phyloP scores from a whole-genome alignment of 441 rosid species.

The Cnidoscolus chayamansa region DNA sequence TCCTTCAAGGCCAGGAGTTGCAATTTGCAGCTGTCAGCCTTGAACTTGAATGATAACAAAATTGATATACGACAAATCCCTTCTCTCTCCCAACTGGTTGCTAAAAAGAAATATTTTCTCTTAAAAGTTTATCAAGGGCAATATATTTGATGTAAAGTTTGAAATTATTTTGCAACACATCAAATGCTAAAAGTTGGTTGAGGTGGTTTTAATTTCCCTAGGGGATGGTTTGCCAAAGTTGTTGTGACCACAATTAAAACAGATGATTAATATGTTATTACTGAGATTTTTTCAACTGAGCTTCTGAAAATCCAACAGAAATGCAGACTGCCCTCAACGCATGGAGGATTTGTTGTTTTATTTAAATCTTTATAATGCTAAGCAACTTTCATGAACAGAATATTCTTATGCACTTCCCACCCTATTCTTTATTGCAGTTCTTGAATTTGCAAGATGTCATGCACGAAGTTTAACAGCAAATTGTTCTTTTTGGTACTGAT shows the following conservation, averaged over 20 bases:
- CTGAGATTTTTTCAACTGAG: background rate
- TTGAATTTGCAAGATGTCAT: constrained; percentile 2
- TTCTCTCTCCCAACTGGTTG: background rate
- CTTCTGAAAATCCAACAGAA: background rate
- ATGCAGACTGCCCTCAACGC: background rate
- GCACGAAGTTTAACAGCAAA: background rate
- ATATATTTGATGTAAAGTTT: background rate
- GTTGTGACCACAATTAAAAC: background rate
- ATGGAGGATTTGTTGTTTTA: background rate
- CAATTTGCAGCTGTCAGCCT: background rate
- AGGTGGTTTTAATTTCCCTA: background rate
- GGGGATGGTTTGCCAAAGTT: background rate
- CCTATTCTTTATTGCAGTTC: background rate
- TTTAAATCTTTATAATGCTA: background rate
- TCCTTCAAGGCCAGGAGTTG: background rate
- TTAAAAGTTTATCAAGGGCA: background rate
- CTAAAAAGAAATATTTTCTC: background rate
- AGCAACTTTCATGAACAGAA: background rate
- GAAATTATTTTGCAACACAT: background rate
- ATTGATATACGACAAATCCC: background rate
- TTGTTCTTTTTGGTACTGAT: background rate
- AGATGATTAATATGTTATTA: background rate
- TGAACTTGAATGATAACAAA: background rate
- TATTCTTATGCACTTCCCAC: background rate
- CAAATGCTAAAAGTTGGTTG: background rate